Conservation (phyloP, 768 basidiomycete genomes). For the Suillus plorans region DNA sequence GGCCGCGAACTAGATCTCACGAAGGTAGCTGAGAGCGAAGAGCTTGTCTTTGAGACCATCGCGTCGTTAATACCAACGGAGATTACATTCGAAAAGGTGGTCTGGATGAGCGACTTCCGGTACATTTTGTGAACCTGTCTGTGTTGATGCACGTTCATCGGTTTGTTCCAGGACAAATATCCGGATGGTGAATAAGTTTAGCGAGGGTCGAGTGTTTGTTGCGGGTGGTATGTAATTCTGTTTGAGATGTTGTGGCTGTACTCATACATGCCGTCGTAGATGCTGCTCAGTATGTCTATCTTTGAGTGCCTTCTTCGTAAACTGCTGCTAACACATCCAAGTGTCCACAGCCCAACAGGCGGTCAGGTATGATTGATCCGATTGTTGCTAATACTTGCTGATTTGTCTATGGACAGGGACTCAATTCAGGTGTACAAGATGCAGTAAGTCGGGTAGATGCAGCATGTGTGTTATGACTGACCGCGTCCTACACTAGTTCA, state of each 20-base stretch:
- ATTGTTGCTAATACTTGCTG: too few relatives aligned
- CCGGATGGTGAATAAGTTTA: conserved; percentile 14
- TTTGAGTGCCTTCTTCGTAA: background rate
- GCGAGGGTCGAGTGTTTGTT: conserved; percentile 15
- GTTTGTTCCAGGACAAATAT: conserved; percentile 10
- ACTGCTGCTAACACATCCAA: background rate
- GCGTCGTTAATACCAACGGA: conserved; percentile 23
- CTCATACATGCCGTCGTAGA: conserved; percentile 12
- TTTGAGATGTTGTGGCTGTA: background rate
- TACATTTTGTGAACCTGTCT: conserved; percentile 4
- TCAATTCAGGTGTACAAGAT: conserved; percentile 41
- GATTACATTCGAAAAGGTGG: conserved; percentile 23
- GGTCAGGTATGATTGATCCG: background rate
- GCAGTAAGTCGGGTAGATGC: conserved; percentile 24
- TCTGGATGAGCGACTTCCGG: conserved; percentile 24
- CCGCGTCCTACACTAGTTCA: conserved; percentile 10
- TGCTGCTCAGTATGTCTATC: conserved; percentile 10
- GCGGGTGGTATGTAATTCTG: conserved; percentile 11
- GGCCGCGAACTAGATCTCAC: conserved; percentile 25
- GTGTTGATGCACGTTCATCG: background rate
- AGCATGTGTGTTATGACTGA: background rate
- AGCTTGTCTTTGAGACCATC: conserved; percentile 17
- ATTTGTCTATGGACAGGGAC: conserved; percentile 25
- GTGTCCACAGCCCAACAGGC: background rate
- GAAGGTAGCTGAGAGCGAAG: conserved; percentile 15